phyloP scores from a whole-genome alignment of 2,329 filamentous ascomycete genomes.

The Achaetomium macrosporum region DNA sequence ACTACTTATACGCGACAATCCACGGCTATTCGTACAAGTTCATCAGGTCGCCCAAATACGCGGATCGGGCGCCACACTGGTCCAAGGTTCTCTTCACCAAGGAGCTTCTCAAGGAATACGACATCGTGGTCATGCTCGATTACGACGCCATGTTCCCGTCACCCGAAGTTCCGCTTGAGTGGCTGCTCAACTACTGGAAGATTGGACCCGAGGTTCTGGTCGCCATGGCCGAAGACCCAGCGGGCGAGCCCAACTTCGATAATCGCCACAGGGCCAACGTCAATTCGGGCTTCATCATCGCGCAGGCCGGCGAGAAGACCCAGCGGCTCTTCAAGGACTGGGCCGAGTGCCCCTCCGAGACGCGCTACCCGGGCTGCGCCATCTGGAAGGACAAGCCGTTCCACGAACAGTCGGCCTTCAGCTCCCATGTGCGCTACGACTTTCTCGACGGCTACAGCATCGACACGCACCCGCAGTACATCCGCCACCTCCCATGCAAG shows the following conservation, averaged over 20 bases:
- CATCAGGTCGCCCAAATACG: constrained; percentile 33
- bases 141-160: constrained; percentile 41
- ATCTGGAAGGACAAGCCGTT: constrained; percentile 35
- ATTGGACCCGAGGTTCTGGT: constrained; percentile 35
- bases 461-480: constrained; percentile 32
- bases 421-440: constrained; percentile 37
- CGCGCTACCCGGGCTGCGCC: constrained; percentile 21
- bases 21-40: constrained; percentile 45
- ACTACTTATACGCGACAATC: constrained; percentile 42
- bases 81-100: constrained; percentile 40
- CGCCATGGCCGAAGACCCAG: constrained; percentile 37
- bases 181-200: constrained; percentile 44
- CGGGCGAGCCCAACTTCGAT: constrained; percentile 35
- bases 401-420: constrained; percentile 39
- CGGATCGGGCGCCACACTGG: constrained; percentile 41
- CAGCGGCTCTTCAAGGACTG: constrained; percentile 45
- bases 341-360: constrained; percentile 38
- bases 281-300: constrained; percentile 50
- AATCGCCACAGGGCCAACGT: constrained; percentile 37
- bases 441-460: constrained; percentile 26
- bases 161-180: constrained; percentile 41
- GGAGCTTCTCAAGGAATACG: constrained; percentile 39
- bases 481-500: constrained; percentile 36
- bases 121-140: constrained; percentile 40
- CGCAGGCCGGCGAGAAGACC: constrained; percentile 45